Evolutionary conservation across 2,329 filamentous ascomycete genomes (phyloP).

Genomic region (Cadophora luteo-olivacea): DNA sequence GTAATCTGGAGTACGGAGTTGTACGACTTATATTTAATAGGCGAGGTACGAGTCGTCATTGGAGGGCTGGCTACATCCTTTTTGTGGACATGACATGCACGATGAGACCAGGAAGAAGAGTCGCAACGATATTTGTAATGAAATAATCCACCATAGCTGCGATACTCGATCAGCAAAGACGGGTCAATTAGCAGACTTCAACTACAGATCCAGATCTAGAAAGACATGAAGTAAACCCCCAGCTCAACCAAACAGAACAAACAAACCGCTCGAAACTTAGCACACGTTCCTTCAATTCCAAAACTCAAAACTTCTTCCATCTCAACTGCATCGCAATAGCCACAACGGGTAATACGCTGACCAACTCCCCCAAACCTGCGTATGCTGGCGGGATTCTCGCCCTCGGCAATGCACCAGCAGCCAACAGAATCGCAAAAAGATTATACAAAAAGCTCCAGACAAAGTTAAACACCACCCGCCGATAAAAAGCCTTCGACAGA

Average conservation of each 20-base stretch:
- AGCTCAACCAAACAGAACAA: too few relatives aligned
- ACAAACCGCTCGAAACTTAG: too few relatives aligned
- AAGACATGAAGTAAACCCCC: not conserved
- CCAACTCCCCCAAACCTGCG: conserved; percentile 69
- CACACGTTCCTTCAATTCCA: too few relatives aligned
- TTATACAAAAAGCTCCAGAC: conserved; percentile 69
- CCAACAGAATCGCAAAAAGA: conserved; percentile 63
- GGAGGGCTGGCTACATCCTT: not conserved
- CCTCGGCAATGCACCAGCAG: conserved; percentile 60
- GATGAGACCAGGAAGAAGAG: not conserved
- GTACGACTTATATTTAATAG: not conserved
- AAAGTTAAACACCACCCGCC: conserved; percentile 65
- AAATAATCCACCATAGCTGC: not conserved
- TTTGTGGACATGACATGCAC: not conserved
- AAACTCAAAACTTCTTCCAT: conserved; percentile 27
- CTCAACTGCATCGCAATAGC: conserved; percentile 33
- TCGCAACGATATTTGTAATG: not conserved
- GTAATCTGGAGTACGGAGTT: not conserved
- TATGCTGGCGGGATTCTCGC: conserved; percentile 61
- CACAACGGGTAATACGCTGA: conserved; percentile 69
- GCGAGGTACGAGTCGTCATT: not conserved
- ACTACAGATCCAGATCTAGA: not conserved
- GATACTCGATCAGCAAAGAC: not conserved
- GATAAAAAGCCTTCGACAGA: conserved; percentile 48
- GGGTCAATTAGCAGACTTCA: not conserved